Conservation (phyloP, 306 rosid genomes). For the Medicago ruthenica region DNA sequence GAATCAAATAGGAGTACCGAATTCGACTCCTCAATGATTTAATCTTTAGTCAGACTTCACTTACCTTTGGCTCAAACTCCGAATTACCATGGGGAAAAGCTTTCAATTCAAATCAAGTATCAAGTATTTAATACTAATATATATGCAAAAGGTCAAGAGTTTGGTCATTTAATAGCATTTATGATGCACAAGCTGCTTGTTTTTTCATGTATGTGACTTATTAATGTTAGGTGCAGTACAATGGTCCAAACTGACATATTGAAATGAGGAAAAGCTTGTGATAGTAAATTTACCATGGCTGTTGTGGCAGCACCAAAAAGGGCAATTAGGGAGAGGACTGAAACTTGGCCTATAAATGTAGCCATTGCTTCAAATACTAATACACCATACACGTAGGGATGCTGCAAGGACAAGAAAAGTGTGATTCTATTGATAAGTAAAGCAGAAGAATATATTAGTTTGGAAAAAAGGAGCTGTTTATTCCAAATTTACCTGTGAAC, state of each 20-base stretch:
- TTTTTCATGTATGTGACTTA: constrained; percentile 27
- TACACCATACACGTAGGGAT: constrained; percentile 90
- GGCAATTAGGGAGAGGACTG: constrained; percentile 93
- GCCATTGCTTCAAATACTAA: constrained; percentile 94
- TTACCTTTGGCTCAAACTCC: too few relatives aligned
- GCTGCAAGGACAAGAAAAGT: constrained; percentile 63
- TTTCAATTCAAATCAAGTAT: constrained; percentile 19
- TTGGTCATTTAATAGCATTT: constrained; percentile 45
- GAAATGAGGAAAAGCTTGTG: constrained; percentile 38
- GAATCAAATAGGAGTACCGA: too few relatives aligned
- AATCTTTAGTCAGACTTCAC: too few relatives aligned
- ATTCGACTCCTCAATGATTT: too few relatives aligned
- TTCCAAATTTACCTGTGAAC: constrained; percentile 74
- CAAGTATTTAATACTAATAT: neutral
- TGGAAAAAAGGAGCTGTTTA: neutral
- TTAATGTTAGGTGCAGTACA: constrained; percentile 35
- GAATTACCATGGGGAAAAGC: too few relatives aligned
- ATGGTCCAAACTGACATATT: constrained; percentile 46
- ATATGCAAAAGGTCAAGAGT: neutral
- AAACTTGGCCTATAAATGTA: constrained; percentile 88
- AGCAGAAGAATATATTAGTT: neutral
- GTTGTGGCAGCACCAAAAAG: constrained; percentile 96
- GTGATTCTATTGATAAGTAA: constrained; percentile 23
- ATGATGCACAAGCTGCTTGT: constrained; percentile 24
- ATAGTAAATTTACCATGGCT: constrained; percentile 73